Percentiles rank a stretch among this genome's conserved stretches.
Conservation (phyloP, 202 grass and related monocot species). For the Zoysia matrella region DNA sequence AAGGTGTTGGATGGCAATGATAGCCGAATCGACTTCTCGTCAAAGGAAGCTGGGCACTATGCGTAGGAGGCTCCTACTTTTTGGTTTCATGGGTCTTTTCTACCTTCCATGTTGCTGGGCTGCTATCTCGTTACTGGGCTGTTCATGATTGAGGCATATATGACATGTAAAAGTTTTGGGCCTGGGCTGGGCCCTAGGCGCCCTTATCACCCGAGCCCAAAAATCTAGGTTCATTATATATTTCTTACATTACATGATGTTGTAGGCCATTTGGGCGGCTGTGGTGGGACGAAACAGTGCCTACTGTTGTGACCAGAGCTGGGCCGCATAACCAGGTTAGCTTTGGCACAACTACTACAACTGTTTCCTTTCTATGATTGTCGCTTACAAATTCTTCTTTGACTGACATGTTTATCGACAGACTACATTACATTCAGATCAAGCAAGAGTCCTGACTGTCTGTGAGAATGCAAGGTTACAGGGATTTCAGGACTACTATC, state of each 20-base stretch:
- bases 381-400: too few relatives aligned
- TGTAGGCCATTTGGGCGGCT: constrained; percentile 86
- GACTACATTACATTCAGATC: constrained; percentile 67
- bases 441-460: constrained; percentile 71
- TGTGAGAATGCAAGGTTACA: constrained; percentile 86
- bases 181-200: too few relatives aligned
- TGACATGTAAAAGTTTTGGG: too few relatives aligned
- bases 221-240: not conserved
- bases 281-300: constrained; percentile 97
- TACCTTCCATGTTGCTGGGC: too few relatives aligned
- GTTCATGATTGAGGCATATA: too few relatives aligned
- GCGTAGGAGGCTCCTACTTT: too few relatives aligned
- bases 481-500: constrained; percentile 81
- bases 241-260: not conserved
- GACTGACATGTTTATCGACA: constrained; percentile 25
- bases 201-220: too few relatives aligned
- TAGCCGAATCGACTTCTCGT: too few relatives aligned
- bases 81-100: too few relatives aligned
- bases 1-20: too few relatives aligned
- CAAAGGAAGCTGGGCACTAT: too few relatives aligned
- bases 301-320: constrained; percentile 81
- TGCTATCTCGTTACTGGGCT: too few relatives aligned
- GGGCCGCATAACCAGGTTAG: constrained; percentile 87
- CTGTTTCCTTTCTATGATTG: not conserved
- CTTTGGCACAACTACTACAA: not conserved